phyloP scores from a whole-genome alignment of 768 basidiomycete genomes.

The Psilocybe subaeruginosa region DNA sequence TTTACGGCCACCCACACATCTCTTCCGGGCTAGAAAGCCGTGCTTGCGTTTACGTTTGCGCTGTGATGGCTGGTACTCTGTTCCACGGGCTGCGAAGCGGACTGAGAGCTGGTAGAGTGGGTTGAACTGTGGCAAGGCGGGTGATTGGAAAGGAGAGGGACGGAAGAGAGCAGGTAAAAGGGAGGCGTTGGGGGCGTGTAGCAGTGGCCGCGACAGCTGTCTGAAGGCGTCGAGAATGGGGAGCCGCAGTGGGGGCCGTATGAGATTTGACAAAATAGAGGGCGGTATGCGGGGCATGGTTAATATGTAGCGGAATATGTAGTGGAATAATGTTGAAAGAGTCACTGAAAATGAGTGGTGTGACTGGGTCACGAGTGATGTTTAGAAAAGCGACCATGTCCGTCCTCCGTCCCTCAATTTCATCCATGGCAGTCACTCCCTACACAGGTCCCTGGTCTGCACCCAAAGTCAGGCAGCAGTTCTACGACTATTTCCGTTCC shows the following conservation, averaged over 20 bases:
- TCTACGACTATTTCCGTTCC: constrained; percentile 85
- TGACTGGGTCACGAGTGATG: constrained; percentile 24
- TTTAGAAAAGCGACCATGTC: constrained; percentile 18
- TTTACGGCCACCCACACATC: constrained; percentile 68
- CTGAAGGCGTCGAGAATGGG: constrained; percentile 20
- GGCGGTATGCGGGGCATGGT: constrained; percentile 49
- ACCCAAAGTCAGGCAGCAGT: constrained; percentile 81
- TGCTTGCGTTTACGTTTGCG: constrained; percentile 91
- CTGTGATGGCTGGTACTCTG: constrained; percentile 97
- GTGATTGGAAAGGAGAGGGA: constrained; percentile 21
- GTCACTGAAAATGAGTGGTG: constrained; percentile 7
- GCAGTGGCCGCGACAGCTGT: constrained; percentile 18
- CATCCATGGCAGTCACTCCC: constrained; percentile 39
- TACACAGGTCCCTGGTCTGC: constrained; percentile 73
- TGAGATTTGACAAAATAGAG: constrained; percentile 37
- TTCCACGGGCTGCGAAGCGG: constrained; percentile 72
- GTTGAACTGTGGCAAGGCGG: constrained; percentile 38
- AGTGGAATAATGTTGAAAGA: neutral
- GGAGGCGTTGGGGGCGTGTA: constrained; percentile 11
- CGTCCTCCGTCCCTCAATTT: constrained; percentile 23
- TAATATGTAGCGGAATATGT: neutral
- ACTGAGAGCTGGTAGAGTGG: constrained; percentile 48
- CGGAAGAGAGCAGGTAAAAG: constrained; percentile 24
- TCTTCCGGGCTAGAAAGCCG: constrained; percentile 84
- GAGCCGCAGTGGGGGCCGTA: neutral